A percentile compares a stretch with the other conserved stretches of the same genome.
Conservation (phyloP, 129 eudicot genomes). For the Helianthus tuberosus region DNA sequence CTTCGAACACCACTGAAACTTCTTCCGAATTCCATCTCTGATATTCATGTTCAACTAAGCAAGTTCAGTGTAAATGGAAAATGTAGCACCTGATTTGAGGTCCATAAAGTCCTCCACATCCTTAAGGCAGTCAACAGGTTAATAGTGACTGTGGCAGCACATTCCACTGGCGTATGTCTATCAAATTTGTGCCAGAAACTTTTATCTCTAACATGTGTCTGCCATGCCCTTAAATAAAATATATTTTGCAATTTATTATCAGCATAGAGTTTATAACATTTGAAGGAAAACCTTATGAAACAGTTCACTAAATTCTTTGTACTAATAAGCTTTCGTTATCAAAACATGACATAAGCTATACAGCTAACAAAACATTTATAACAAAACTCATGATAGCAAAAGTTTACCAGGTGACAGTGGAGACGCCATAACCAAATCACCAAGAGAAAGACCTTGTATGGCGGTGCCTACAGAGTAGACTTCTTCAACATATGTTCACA, state of each 20-base stretch:
- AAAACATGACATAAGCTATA: too few species aligned
- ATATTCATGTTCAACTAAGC: too few species aligned
- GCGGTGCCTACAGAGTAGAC: constrained; percentile 69
- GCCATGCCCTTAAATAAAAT: constrained; percentile 79
- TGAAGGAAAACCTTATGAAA: too few species aligned
- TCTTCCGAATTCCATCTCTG: too few species aligned
- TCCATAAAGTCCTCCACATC: constrained; percentile 86
- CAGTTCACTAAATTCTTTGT: too few species aligned
- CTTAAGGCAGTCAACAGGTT: constrained; percentile 90
- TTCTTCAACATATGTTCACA: too few species aligned
- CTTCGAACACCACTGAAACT: too few species aligned
- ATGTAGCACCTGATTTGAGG: constrained; percentile 73
- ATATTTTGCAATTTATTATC: neutral
- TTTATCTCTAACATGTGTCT: constrained; percentile 80
- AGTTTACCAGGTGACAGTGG: constrained; percentile 78
- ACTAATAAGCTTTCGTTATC: neutral
- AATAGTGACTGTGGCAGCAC: constrained; percentile 84
- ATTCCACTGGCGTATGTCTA: constrained; percentile 67
- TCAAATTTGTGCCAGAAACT: constrained; percentile 84
- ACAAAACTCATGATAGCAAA: neutral
- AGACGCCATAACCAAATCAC: constrained; percentile 85
- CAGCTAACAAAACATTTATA: neutral
- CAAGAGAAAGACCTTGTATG: constrained; percentile 66
- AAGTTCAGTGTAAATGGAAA: neutral
- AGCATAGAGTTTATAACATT: neutral